Evolutionary conservation across 305 asterid genomes (phyloP), one percentile per base, ranked within the genome.

Genomic region (Stenogyne calaminthoides): DNA sequence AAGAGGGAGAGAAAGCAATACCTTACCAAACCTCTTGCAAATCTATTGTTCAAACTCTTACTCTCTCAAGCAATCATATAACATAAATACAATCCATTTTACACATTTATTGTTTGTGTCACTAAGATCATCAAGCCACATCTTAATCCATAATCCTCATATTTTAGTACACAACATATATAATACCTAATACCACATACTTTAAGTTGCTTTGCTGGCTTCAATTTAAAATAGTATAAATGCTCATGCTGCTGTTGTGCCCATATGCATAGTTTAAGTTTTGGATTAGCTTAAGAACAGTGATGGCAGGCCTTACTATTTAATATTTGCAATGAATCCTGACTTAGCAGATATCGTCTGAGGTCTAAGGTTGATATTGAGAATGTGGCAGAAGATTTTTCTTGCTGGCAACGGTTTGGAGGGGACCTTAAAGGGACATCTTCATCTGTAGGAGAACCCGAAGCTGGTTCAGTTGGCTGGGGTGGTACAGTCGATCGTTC

Each of bases 361-460:
- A 87, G 95, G 84, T 86, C 96, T 64, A 91, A 88, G 82, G 93
- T 94, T 76, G 96, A 94, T 20, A 89, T 91, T 69, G 97, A 91
- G 80, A 82, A 78, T 29, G 71, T 89, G 74, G 84, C 83, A 1
- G 85, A 82, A 52, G 89, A 87, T 25, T 89, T 88, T 64, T 72
- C 84, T 74, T 93, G 98, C 71, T 93, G 97, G 97, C 98, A 93
- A 80, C 84, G 91, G 54, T 93, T 89, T 72, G 94, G 96, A 73
- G 78, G 81, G 66, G 71, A 81, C 60, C 82, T 84, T 59, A 70
- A 60, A n/a, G 75, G 79, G 32, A 76, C 81, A 15, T 55, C 84
- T 49, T 77, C 85, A 10, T 69, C 81, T 73, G 69, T 64, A 25
- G 83, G 82, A 55, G 93, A 90, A 9, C 81, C 92, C 11, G 93